Evolutionary conservation across 164 flowering plant species (phyloP), one percentile per base, ranked within the genome.

Genomic region (Nelumbo lutea): DNA sequence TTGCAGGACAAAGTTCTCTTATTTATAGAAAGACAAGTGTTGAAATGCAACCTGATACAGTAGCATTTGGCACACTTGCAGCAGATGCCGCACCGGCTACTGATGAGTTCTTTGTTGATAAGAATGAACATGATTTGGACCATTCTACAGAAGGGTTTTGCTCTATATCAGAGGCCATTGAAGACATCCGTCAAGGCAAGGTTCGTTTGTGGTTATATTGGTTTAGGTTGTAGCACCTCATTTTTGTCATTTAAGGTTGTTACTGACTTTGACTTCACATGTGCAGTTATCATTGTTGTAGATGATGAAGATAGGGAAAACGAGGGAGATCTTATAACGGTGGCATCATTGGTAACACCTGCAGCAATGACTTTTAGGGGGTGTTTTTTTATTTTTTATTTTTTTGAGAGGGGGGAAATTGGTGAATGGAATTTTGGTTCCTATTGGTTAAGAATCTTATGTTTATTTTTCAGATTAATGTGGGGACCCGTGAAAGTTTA

Each of bases 241-340:
- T 47, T 71, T 50, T 45, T 39, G 45, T 50, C 11, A 9, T 69
- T 48, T 61, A 27, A 15, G 0, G 10, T 13, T 38, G 42, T 39
- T 69, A 63, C 67, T 74, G 11, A 70, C 55, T 45, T 63, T 66
- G 27, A 61, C 45, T 57, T 74, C 15, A 9, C 64, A 7, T 27
- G 55, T 76, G 79, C 84, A 95, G 99, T 73, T 90, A 97, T 92
- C 55, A 80, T 95, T 70, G 99, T 89, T 64, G 99, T 95, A 27
- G 99, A 95, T 78, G 99, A 95, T 64, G 99, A 92, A 71, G 96
- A 88, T 77, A 79, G 96, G 76, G 99, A 95, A 80, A 92, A 92
- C 78, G 97, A 89, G 75, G 97, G 97, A 68, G 97, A 92, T 83
- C 73, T 95, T 44, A 89, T 95, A 70, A 89, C 92, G 97, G 91